Evolutionary conservation across 2,329 filamentous ascomycete species (phyloP).

Genomic region (Cytospora paraplurivora): DNA sequence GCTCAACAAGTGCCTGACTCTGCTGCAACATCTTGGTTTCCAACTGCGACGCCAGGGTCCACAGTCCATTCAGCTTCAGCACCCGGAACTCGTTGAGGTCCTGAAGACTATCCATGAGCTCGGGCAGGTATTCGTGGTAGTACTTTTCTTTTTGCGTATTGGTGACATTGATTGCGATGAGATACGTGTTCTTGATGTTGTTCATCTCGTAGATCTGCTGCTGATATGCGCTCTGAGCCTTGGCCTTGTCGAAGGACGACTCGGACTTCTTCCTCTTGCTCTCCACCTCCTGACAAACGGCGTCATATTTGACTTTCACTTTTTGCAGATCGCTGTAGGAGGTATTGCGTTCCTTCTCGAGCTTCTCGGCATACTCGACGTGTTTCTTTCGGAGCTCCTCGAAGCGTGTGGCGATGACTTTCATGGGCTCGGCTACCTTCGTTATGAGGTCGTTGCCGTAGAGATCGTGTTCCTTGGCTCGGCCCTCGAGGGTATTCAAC

Average conservation of each 20-base stretch:
- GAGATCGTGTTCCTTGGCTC: slow-evolving; percentile 85
- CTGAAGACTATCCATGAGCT: slow-evolving; percentile 89
- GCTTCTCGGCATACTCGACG: slow-evolving; percentile 81
- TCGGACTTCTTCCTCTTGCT: slow-evolving; percentile 93
- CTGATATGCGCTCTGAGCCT: slow-evolving; percentile 88
- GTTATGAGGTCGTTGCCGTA: slow-evolving; percentile 77
- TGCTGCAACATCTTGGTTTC: slow-evolving; percentile 78
- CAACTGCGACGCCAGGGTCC: slow-evolving; percentile 77
- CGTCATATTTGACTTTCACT: slow-evolving; percentile 90
- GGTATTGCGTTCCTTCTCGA: slow-evolving; percentile 85
- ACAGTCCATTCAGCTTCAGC: slow-evolving; percentile 79
- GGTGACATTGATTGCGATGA: slow-evolving; percentile 93
- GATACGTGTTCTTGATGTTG: slow-evolving; percentile 97
- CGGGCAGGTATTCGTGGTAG: slow-evolving; percentile 95
- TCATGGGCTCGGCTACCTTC: slow-evolving; percentile 85
- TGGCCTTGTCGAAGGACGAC: slow-evolving; percentile 88
- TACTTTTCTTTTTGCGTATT: slow-evolving; percentile 98
- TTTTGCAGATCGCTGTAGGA: slow-evolving; percentile 87
- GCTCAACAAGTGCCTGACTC: slow-evolving; percentile 71
- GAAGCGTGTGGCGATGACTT: slow-evolving; percentile 71
- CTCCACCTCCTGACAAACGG: slow-evolving; percentile 91
- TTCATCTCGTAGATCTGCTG: slow-evolving; percentile 95
- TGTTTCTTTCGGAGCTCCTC: slow-evolving; percentile 94
- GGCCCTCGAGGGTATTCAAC: slow-evolving; percentile 82
- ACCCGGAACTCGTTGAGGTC: slow-evolving; percentile 90